A percentile compares a stretch with the other conserved stretches of the same genome.
Conservation (phyloP, 352 stramenopile genomes). For the Globisporangium heterothallicum region DNA sequence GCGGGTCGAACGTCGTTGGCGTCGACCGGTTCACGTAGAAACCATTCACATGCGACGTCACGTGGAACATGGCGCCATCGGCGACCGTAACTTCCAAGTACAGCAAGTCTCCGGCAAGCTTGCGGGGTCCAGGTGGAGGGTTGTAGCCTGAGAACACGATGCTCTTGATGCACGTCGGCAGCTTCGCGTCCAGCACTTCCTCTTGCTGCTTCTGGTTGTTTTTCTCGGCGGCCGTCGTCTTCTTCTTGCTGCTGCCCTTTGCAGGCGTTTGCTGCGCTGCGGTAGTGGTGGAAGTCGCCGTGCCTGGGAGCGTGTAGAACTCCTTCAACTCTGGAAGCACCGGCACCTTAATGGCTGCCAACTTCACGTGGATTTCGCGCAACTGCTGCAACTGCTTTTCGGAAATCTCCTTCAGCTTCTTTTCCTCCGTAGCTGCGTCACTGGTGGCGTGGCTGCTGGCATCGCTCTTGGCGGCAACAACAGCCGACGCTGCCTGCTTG, state of each 20-base stretch:
- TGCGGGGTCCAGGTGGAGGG: conserved; percentile 88
- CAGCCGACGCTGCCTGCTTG: conserved; percentile 5
- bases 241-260: conserved; percentile 25
- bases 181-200: conserved; percentile 40
- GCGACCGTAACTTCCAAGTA: conserved; percentile 89
- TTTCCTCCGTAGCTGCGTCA: conserved; percentile 6
- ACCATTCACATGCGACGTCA: conserved; percentile 89
- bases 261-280: conserved; percentile 16
- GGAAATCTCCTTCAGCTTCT: conserved; percentile 70
- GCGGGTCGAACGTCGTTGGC: conserved; percentile 73
- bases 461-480: conserved; percentile 4
- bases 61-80: conserved; percentile 66
- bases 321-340: conserved; percentile 52
- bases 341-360: conserved; percentile 71
- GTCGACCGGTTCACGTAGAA: conserved; percentile 93
- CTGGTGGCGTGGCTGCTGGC: conserved; percentile 7
- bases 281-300: conserved; percentile 11
- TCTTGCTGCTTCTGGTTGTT: conserved; percentile 27
- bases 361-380: conserved; percentile 78
- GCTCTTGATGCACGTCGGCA: conserved; percentile 84
- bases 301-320: conserved; percentile 57
- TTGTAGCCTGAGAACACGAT: conserved; percentile 94
- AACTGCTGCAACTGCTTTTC: conserved; percentile 77
- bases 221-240: conserved; percentile 31
- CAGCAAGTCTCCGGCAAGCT: conserved; percentile 89